A percentile compares a stretch with the other conserved stretches of the same genome.
These are phyloP conservation scores for Alopecurus myosuroides DNA, from an alignment of 176 grass and related monocot genomes.

Conservation along the genomic window DNA sequence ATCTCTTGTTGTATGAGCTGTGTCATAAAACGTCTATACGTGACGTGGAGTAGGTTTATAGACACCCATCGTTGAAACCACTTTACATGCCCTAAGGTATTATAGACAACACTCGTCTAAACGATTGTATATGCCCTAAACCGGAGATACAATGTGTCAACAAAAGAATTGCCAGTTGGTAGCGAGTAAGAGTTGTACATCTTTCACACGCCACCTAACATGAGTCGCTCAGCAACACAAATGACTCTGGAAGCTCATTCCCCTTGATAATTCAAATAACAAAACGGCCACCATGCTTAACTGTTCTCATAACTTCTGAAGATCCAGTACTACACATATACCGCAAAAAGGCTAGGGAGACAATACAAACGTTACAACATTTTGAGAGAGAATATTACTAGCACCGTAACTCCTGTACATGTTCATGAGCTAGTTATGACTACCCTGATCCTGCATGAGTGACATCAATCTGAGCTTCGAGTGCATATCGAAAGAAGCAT, in stretches of 20 bases:
- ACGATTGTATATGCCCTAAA: too few relatives aligned
- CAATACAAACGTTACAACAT: slow-evolving; percentile 27
- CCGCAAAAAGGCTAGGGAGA: slow-evolving; percentile 11
- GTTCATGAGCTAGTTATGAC: slow-evolving; percentile 26
- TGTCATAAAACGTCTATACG: too few relatives aligned
- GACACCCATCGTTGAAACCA: too few relatives aligned
- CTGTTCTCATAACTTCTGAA: slow-evolving; percentile 26
- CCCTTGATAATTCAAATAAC: slow-evolving; percentile 9
- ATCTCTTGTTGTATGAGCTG: too few relatives aligned
- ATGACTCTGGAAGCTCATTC: background rate
- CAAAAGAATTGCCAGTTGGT: background rate
- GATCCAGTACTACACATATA: slow-evolving; percentile 28
- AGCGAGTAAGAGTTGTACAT: background rate
- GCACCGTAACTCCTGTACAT: slow-evolving; percentile 44
- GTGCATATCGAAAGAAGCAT: slow-evolving; percentile 57
- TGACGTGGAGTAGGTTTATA: too few relatives aligned
- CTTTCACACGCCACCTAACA: background rate
- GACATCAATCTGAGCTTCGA: slow-evolving; percentile 60
- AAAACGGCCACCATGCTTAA: background rate
- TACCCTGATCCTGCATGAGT: slow-evolving; percentile 45
- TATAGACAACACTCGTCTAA: too few relatives aligned
- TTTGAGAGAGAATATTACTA: background rate
- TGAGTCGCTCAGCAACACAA: background rate
- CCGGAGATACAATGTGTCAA: background rate
- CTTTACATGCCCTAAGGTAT: too few relatives aligned